Evolutionary conservation across 2,329 filamentous ascomycete genomes (phyloP).

Genomic region (Claviceps citrina): DNA sequence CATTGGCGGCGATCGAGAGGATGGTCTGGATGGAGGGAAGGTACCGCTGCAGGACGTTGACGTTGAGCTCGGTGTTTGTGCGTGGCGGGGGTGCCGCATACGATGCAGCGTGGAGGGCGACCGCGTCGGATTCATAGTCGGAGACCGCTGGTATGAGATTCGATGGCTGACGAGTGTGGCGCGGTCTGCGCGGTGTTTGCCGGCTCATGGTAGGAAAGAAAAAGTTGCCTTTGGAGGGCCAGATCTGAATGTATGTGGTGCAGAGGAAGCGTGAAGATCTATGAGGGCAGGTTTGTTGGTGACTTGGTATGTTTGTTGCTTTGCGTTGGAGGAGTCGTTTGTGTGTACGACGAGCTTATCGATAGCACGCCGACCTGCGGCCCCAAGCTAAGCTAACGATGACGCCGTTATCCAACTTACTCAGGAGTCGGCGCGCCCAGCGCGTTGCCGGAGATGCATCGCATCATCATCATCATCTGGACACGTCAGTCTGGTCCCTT

Average conservation of each 20-base stretch:
- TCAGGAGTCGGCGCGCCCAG: no score
- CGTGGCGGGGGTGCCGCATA: slow-evolving; percentile 38
- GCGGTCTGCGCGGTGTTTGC: slow-evolving; percentile 24
- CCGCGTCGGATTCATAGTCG: slow-evolving; percentile 54
- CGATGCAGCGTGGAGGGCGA: slow-evolving; percentile 23
- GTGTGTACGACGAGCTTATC: background rate
- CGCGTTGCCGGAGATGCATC: background rate
- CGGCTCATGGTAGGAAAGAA: slow-evolving; percentile 25
- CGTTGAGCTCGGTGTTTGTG: slow-evolving; percentile 75
- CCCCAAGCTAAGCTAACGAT: no score
- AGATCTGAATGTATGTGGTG: no score
- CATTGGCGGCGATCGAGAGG: slow-evolving; percentile 68
- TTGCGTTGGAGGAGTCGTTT: no score
- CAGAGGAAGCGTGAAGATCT: no score
- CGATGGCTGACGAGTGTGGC: slow-evolving; percentile 27
- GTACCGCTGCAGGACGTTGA: slow-evolving; percentile 69
- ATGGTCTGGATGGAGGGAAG: slow-evolving; percentile 59
- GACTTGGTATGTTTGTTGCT: no score
- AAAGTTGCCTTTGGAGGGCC: background rate
- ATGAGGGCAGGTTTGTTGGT: no score
- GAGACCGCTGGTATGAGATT: slow-evolving; percentile 28
- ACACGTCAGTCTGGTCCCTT: background rate
- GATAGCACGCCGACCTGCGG: no score
- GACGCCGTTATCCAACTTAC: no score
- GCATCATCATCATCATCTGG: background rate